Base-by-base conservation (phyloP, 2,329 filamentous ascomycete species). In the Dothiorella sarmentorum region DNA sequence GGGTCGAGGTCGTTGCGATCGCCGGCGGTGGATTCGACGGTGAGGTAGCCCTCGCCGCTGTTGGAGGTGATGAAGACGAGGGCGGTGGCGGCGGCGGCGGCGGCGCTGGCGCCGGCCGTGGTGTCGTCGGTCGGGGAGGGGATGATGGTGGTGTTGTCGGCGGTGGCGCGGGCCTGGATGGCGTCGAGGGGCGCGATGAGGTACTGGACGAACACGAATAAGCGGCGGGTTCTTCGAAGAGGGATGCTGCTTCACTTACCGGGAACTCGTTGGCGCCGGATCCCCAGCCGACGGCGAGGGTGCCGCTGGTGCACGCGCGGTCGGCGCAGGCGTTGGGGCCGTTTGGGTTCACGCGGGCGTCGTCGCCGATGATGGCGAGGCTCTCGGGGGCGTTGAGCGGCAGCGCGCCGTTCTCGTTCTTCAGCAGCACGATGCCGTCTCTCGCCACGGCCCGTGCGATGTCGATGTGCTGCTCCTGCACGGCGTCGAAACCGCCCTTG, bases 281-380 rank as follows among this genome's bases (percentile, higher is more conserved):
- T 0, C 86, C 85, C 82, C 85, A 86, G 40, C 85, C 86, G 83
- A 88, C 87, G 15, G 84, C 85, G 4, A 89, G 75, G 2, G 83
- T 86, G 15, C 84, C 84, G 43, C 83, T 80, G 70, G 75, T 78
- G 69, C 79, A 86, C 67, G 72, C 85, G 31, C 89, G 84, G 72
- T 95, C 88, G 11, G 68, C 60, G 68, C 91, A 97, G 29, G 88
- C 85, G 67, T 97, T 96, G 26, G 89, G 86, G 1, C 93, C 93
- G 22, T 79, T 80, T 0, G 82, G 79, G 69, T 89, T 93, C 13
- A 86, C 80, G 0, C 88, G 88, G 11, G 91, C 89, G 72, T 97
- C 93, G 53, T 90, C 86, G 18, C 93, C 93, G 65, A 97, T 68
- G n/a, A 74, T 68, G 15, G 71, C 71, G 20, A 83, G 56, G 92